Evolutionary conservation across 2,329 filamentous ascomycete genomes (phyloP), one percentile per base, ranked within the genome.

Genomic region (Verticillium nubilum): DNA sequence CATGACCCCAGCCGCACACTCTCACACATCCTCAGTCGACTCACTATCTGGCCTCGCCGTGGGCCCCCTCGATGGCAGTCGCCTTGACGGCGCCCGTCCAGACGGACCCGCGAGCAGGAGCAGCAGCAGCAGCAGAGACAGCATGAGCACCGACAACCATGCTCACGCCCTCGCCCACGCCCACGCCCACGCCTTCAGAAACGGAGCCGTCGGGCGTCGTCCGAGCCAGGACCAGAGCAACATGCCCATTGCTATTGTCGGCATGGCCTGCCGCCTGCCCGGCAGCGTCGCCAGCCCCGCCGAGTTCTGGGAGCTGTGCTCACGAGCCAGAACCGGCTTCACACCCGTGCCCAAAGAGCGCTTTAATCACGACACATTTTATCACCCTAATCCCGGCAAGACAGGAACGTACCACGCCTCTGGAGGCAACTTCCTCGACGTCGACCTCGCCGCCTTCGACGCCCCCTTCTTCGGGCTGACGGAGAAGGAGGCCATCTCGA

Each of bases 391-490:
- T n/a, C 56, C 60, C 2, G 57, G 57, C 12, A 37, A 42, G 29
- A 54, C 60, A 35, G 62, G 62, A 17, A 59, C 52, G 12, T 53
- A 63, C 56, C 55, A 50, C 19, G 42, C 42, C 42, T 50, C 42
- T 50, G 72, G 72, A 28, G 72, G 70, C 4, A 75, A 76, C 64
- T 80, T 80, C 56, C 68, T 84, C 61, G 73, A 77, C 53, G 72
- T 73, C 23, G 79, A 83, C 59, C 69, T 79, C 27, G 70, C 73
- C 7, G 70, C 72, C 3, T 83, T 83, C 59, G 80, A 83, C 56
- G 80, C 80, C 0, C 76, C 78, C 0, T 83, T 83, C 65, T 84
- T 84, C 66, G 76, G 76, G 52, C 69, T 82, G n/a, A 80, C 79
- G 0, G 73, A 77, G 61, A 77, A 79, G 62, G 79, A 83, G 66